These are phyloP conservation scores for Chlorella sorokiniana DNA, from an alignment of 139 green algal genomes.

Conservation along the genomic window DNA sequence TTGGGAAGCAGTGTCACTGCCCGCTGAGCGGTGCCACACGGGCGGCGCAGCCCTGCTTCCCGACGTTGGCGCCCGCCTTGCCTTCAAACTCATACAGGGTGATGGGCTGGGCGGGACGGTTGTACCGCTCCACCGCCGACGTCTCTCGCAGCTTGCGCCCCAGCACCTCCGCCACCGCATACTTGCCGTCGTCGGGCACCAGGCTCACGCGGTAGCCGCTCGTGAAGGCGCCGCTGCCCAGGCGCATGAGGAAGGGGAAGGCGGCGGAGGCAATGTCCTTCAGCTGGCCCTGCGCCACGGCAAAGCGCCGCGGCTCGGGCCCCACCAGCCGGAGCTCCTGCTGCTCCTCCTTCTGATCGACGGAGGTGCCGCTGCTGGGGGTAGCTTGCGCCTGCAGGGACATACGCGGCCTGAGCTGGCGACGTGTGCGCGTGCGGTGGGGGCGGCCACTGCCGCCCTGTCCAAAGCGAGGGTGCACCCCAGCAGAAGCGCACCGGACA, in stretches of 20 bases:
- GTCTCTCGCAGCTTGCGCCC: conserved; percentile 49
- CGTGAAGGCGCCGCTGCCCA: conserved; percentile 67
- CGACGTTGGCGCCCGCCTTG: background rate
- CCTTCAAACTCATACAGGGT: conserved; percentile 64
- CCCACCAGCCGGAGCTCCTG: conserved; percentile 18
- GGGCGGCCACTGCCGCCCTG: no score
- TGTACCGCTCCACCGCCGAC: conserved; percentile 21
- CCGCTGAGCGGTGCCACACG: no score
- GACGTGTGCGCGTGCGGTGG: no score
- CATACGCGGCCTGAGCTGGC: no score
- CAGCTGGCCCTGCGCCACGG: conserved; percentile 3
- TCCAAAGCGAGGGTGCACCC: no score
- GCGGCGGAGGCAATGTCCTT: conserved; percentile 26
- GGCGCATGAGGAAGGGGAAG: conserved; percentile 37
- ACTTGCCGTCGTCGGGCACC: conserved; percentile 55
- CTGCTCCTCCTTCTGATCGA: no score
- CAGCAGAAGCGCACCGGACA: no score
- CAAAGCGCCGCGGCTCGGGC: conserved; percentile 32
- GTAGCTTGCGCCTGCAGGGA: no score
- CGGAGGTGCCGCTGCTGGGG: no score
- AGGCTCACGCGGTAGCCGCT: conserved; percentile 57
- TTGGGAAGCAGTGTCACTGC: no score
- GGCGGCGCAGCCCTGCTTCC: background rate
- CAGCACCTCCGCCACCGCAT: conserved; percentile 39
- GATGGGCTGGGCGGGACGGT: conserved; percentile 51